Evolutionary conservation across 768 basidiomycete genomes (phyloP), one percentile per base, ranked within the genome.

Genomic region (Russula earlei): DNA sequence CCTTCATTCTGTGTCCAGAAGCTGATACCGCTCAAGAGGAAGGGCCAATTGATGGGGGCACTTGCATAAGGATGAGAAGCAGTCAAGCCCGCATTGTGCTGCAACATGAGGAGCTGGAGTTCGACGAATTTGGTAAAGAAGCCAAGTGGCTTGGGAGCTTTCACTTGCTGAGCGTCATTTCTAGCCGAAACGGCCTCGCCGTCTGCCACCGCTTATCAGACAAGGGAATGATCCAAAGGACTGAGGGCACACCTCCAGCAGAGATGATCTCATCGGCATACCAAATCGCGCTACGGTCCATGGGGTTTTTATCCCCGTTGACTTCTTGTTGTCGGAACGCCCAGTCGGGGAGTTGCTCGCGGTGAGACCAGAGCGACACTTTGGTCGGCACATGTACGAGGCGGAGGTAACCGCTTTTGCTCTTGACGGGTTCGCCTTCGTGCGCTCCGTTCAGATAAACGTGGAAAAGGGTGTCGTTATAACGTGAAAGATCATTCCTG

Each of bases 51-150:
- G 71, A 97, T 85, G 5, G 96, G 93, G n/a, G 77, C 78, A 56
- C 88, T 90, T 4, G 96, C 93, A 68, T 99, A 99, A 40, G 96
- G 96, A 67, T 99, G 96, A 4, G 87, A 89, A n/a, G 92, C 89
- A 24, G 92, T 95, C 61, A 99, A 76, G 20, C 93, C 96, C n/a
- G 96, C 94, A 65, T 99, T 99, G 74, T 99, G 96, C 67, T 96
- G 92, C 62, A 98, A 72, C 95, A 98, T 98, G 54, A 95, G 74
- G 42, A 95, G 71, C 66, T 99, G 96, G 31, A 98, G 74, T 69
- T 99, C 95, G 27, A 75, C 81, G 65, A 94, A 98, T 72, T 99
- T 98, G 69, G 77, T 85, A 77, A 99, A 89, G 73, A 99, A 99
- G 69, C 83, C 87, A 75, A 92, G 79, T 50, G 73, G 75, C 72